These are phyloP conservation scores for Tolypocladium inflatum DNA, from an alignment of 2,329 filamentous ascomycete species.

Conservation along the genomic window DNA sequence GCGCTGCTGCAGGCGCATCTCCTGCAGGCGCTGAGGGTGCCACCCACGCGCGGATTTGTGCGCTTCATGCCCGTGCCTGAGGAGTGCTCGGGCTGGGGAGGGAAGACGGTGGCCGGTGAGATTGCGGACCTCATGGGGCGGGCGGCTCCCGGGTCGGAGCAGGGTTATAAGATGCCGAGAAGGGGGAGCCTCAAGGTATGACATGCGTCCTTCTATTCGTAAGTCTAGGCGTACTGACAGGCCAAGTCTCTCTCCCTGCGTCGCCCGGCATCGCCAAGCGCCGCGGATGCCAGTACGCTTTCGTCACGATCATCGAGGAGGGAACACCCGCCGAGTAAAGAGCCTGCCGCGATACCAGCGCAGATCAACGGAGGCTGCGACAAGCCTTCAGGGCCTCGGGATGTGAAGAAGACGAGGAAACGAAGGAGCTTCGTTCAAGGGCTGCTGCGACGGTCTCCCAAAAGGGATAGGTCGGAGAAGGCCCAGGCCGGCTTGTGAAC, in stretches of 20 bases:
- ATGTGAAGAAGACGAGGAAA: background rate
- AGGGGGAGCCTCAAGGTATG: conserved; percentile 4
- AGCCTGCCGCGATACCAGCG: background rate
- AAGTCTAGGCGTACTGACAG: background rate
- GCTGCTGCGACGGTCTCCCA: background rate
- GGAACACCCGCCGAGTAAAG: too few relatives aligned
- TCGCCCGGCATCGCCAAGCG: background rate
- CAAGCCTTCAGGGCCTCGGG: background rate
- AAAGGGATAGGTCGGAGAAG: background rate
- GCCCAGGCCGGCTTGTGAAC: background rate
- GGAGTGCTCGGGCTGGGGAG: conserved; percentile 61
- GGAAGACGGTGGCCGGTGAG: conserved; percentile 59
- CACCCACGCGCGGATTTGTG: conserved; percentile 57
- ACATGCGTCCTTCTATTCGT: background rate
- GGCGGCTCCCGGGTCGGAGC: background rate
- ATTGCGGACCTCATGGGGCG: conserved; percentile 25
- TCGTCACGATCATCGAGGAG: background rate
- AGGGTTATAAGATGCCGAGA: background rate
- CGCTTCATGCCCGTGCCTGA: conserved; percentile 62
- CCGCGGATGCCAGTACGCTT: background rate
- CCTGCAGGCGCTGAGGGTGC: conserved; percentile 58
- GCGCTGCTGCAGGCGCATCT: conserved; percentile 69
- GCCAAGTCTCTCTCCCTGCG: background rate
- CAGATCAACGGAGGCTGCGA: background rate
- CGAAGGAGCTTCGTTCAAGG: background rate